Base-by-base conservation (phyloP, 2,329 filamentous ascomycete species). In the Epichloe glyceriae region DNA sequence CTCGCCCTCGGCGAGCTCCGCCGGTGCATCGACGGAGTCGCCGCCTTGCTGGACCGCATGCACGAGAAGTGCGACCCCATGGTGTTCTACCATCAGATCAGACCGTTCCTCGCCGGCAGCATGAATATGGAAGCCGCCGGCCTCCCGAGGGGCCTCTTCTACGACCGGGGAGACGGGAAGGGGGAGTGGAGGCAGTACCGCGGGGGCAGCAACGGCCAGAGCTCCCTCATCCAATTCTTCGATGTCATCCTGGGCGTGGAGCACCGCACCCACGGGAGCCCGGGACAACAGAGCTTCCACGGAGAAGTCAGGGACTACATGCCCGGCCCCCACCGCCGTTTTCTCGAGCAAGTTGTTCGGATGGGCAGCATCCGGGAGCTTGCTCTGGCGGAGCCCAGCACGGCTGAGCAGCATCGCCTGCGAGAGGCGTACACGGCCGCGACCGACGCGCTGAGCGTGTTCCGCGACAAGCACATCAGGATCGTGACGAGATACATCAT, bases 151-250 rank as follows among this genome's bases (percentile, higher is more conserved):
- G 91, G 91, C 0, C 82, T 97, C 5, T 80, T 90, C 50, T 95
- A 95, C 62, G 88, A 95, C 57, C 78, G 86, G 51, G 85, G 82
- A 1, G 73, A 79, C 2, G 83, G 81, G 1, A 71, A 72, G 14
- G 78, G 82, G 0, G 70, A 76, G 37, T 95, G 88, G 75, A 75
- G 82, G 17, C 83, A 91, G 58, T 85, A 86, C 52, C 80, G 86
- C n/a, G 91, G 91, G 17, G 91, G 91, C 4, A 94, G 87, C 64
- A 96, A 96, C 61, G 91, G 90, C 0, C 91, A 97, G 66, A 91
- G 86, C 65, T 94, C 88, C 0, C 73, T 95, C 41, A 89, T 97
- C 53, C 89, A 96, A 61, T 93, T 95, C 70, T 88, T 95, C 65
- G 91, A 97, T 63, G 77, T 94, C 14, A 79, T 89, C 0, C 75